A percentile compares a stretch with the other conserved stretches of the same genome.
Conservation (phyloP, 306 rosid genomes). For the Trifolium repens region DNA sequence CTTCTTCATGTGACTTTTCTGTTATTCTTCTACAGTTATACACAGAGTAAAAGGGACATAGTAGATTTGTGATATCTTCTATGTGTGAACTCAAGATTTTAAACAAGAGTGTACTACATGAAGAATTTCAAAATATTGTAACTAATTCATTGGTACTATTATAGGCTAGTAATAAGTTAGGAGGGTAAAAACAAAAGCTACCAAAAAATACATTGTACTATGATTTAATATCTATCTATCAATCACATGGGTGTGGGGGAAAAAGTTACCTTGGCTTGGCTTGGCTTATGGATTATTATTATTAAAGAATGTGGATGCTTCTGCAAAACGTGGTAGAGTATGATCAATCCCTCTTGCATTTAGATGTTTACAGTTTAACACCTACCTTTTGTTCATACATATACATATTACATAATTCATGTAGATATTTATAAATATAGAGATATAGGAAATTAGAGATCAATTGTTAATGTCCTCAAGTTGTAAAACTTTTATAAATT, state of each 20-base stretch:
- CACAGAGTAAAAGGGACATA: neutral
- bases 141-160: neutral
- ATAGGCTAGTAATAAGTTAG: neutral
- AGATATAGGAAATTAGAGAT: too few species aligned
- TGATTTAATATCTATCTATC: neutral
- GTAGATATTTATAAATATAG: too few species aligned
- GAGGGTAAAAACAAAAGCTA: conserved; percentile 28
- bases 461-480: too few species aligned
- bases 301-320: conserved; percentile 44
- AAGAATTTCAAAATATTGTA: neutral
- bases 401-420: neutral
- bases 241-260: conserved; percentile 37
- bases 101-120: neutral
- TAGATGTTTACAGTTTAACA: neutral
- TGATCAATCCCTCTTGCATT: conserved; percentile 44
- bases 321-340: conserved; percentile 55
- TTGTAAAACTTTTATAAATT: too few species aligned
- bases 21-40: conserved; percentile 12
- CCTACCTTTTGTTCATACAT: neutral
- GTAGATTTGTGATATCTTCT: conserved; percentile 35
- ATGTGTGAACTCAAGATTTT: conserved; percentile 10
- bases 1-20: conserved; percentile 25
- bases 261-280: conserved; percentile 38
- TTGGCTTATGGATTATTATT: too few species aligned
- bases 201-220: conserved; percentile 9